Evolutionary conservation across 345 rosid genomes (phyloP).

Genomic region (Cardamine occulta): DNA sequence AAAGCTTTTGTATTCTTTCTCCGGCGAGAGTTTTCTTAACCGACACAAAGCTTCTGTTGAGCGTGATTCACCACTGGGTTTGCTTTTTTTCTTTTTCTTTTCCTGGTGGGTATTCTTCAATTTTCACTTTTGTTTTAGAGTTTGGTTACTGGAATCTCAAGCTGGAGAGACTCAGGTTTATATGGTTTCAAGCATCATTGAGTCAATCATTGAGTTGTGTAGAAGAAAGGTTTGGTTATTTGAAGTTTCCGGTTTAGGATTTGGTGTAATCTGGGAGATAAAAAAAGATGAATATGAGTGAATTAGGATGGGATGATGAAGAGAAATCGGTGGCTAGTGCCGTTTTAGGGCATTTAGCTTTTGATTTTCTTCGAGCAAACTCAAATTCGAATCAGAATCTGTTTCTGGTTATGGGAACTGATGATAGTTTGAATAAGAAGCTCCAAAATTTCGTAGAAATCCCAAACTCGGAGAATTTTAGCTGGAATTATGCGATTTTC

Average conservation of each 20-base stretch:
- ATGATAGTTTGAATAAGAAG: slow-evolving; percentile 80
- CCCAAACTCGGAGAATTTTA: slow-evolving; percentile 71
- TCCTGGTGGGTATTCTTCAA: slow-evolving; percentile 20
- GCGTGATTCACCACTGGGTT: slow-evolving; percentile 6
- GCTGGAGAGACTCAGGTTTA: slow-evolving; percentile 29
- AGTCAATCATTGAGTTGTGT: slow-evolving; percentile 28
- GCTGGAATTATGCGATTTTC: slow-evolving; percentile 96
- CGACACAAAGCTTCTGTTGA: background rate
- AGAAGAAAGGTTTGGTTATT: slow-evolving; percentile 14
- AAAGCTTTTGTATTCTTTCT: slow-evolving; percentile 14
- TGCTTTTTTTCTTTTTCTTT: background rate
- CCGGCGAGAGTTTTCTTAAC: slow-evolving; percentile 13
- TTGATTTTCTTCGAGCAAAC: slow-evolving; percentile 70
- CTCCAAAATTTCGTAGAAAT: slow-evolving; percentile 88
- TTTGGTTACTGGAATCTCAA: background rate
- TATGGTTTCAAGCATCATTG: slow-evolving; percentile 35
- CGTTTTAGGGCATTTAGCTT: slow-evolving; percentile 80
- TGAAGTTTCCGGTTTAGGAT: background rate
- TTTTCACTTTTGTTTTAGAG: background rate
- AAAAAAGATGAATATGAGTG: slow-evolving; percentile 60
- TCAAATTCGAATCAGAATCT: slow-evolving; percentile 68
- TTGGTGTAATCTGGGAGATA: slow-evolving; percentile 45
- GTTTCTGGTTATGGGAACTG: slow-evolving; percentile 61
- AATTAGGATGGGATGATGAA: slow-evolving; percentile 72
- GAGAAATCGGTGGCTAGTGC: slow-evolving; percentile 69